A percentile compares a stretch with the other conserved stretches of the same genome.
phyloP scores from a whole-genome alignment of 2,329 filamentous ascomycete species.

The Monilinia fructicola region DNA sequence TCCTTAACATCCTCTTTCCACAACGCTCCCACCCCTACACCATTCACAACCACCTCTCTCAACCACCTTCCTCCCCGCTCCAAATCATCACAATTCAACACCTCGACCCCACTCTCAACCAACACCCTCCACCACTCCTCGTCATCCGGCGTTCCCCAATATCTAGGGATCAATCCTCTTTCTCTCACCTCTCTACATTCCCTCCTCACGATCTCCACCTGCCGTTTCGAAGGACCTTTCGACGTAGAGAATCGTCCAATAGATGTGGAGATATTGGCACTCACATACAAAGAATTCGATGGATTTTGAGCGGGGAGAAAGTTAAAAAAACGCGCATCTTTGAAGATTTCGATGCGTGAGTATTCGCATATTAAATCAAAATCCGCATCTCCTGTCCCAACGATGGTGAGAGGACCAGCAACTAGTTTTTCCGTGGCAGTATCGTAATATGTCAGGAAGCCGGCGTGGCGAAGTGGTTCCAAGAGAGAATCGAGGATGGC shows the following conservation, averaged over 20 bases:
- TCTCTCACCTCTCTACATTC: conserved; percentile 40
- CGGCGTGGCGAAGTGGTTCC: conserved; percentile 43
- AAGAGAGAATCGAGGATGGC: conserved; percentile 45
- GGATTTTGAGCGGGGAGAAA: conserved; percentile 21
- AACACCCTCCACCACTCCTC: conserved; percentile 44
- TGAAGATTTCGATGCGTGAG: conserved; percentile 47
- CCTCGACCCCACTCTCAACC: conserved; percentile 43
- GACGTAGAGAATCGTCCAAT: conserved; percentile 28
- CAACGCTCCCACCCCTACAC: background rate
- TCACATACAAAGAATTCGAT: conserved; percentile 38
- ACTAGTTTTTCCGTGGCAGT: conserved; percentile 39
- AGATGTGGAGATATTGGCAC: conserved; percentile 13
- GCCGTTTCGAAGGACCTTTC: conserved; percentile 23
- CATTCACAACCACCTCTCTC: background rate
- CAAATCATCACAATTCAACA: conserved; percentile 46
- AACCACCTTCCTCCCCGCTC: conserved; percentile 6
- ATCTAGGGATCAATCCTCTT: conserved; percentile 44
- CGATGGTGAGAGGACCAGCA: conserved; percentile 48
- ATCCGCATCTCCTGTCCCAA: conserved; percentile 51
- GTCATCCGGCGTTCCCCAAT: conserved; percentile 46
- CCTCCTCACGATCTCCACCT: conserved; percentile 31
- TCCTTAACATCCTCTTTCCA: conserved; percentile 12
- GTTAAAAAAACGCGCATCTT: conserved; percentile 47
- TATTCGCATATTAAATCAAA: conserved; percentile 41
- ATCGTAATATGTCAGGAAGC: conserved; percentile 43